Conservation (phyloP, 768 basidiomycete species). For the Asterophora lycoperdoides region DNA sequence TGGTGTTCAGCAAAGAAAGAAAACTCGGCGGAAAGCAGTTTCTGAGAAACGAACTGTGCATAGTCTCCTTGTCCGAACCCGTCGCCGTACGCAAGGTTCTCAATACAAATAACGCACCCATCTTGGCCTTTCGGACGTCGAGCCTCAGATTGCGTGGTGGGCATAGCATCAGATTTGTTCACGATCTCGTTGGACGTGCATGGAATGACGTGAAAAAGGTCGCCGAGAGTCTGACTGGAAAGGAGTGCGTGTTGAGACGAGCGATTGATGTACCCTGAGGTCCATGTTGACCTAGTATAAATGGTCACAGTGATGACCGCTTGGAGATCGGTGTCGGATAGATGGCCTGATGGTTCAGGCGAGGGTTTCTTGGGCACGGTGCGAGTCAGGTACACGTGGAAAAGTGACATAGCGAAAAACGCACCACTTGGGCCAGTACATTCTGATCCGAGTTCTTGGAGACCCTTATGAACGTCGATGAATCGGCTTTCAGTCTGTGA, state of each 20-base stretch:
- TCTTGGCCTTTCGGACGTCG: conserved; percentile 11
- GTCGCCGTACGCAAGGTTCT: conserved; percentile 56
- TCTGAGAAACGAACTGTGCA: conserved; percentile 36
- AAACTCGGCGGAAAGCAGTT: background rate
- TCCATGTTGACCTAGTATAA: conserved; percentile 59
- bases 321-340: conserved; percentile 22
- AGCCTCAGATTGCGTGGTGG: conserved; percentile 28
- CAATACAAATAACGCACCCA: conserved; percentile 57
- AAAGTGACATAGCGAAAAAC: conserved; percentile 9
- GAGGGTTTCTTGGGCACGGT: conserved; percentile 22
- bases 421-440: conserved; percentile 41
- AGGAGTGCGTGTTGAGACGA: conserved; percentile 65
- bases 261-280: conserved; percentile 53
- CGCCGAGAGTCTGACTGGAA: conserved; percentile 69
- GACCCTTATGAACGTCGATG: conserved; percentile 59
- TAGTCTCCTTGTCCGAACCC: conserved; percentile 48
- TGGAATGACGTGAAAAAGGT: conserved; percentile 54
- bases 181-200: conserved; percentile 58
- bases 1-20: conserved; percentile 23
- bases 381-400: background rate
- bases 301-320: conserved; percentile 58
- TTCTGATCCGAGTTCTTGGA: conserved; percentile 68
- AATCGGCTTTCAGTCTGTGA: conserved; percentile 36
- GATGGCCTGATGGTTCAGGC: conserved; percentile 19
- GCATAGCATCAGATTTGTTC: conserved; percentile 29